A percentile compares a stretch with the other conserved stretches of the same genome.
phyloP scores from a whole-genome alignment of 2,329 filamentous ascomycete genomes.

The Mycosphaerella arachidis region DNA sequence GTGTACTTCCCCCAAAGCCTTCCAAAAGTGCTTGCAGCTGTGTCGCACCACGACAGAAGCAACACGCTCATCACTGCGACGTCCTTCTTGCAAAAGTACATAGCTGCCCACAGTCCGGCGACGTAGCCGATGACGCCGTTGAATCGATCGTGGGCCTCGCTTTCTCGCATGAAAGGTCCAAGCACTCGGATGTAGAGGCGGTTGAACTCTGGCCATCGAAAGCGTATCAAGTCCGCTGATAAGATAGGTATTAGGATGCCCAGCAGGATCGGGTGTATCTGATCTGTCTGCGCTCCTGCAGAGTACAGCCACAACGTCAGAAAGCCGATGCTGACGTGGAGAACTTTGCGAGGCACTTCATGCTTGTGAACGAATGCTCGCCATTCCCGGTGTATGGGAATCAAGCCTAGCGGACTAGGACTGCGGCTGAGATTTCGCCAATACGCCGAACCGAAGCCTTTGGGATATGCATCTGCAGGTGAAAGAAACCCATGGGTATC shows the following conservation, averaged over 20 bases:
- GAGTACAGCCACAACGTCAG: conserved; percentile 82
- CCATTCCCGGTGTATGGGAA: conserved; percentile 92
- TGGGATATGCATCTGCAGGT: conserved; percentile 28
- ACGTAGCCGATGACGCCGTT: conserved; percentile 98
- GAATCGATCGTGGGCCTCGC: conserved; percentile 78
- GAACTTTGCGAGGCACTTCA: conserved; percentile 86
- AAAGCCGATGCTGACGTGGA: conserved; percentile 97
- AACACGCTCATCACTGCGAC: conserved; percentile 84
- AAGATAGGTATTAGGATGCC: conserved; percentile 78
- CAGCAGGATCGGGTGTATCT: conserved; percentile 82
- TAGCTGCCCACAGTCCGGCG: conserved; percentile 79
- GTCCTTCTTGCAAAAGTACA: conserved; percentile 88
- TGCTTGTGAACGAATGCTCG: conserved; percentile 87
- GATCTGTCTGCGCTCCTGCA: conserved; percentile 67
- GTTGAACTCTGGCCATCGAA: conserved; percentile 77
- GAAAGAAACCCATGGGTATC: conserved; percentile 27
- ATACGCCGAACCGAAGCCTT: conserved; percentile 66
- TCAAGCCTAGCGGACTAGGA: conserved; percentile 86
- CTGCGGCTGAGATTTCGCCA: conserved; percentile 88
- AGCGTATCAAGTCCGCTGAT: conserved; percentile 73
- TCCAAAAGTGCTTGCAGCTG: conserved; percentile 90
- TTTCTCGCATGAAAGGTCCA: conserved; percentile 94
- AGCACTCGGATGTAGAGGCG: conserved; percentile 77
- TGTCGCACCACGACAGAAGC: conserved; percentile 95
- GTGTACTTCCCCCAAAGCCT: conserved; percentile 86